A percentile compares a stretch with the other conserved stretches of the same genome.
Evolutionary conservation across 2,329 filamentous ascomycete genomes (phyloP).

Genomic region (Sclerotinia subarctica): DNA sequence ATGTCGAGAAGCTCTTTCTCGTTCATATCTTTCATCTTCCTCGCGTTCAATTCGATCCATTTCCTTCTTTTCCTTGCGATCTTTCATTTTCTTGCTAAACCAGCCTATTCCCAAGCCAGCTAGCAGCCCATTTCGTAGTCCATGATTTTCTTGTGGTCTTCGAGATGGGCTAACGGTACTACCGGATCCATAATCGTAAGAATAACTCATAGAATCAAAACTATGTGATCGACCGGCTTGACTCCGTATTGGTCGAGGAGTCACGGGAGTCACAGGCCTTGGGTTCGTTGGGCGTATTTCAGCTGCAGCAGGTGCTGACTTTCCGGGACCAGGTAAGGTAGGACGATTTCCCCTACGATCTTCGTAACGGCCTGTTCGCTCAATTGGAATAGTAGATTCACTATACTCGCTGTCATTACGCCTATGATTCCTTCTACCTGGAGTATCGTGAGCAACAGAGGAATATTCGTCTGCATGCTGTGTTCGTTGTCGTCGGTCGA

Average conservation of each 20-base stretch:
- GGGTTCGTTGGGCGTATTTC: conserved; percentile 41
- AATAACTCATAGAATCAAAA: conserved; percentile 51
- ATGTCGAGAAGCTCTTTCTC: conserved; percentile 58
- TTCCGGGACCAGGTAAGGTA: conserved; percentile 47
- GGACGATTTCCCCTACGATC: conserved; percentile 38
- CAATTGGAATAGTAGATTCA: conserved; percentile 41
- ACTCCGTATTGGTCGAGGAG: conserved; percentile 43
- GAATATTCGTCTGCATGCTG: conserved; percentile 57
- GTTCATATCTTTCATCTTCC: conserved; percentile 45
- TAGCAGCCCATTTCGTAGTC: conserved; percentile 46
- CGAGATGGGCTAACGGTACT: conserved; percentile 55
- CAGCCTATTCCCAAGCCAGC: conserved; percentile 66
- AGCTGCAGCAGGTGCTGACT: conserved; percentile 45
- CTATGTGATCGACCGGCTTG: conserved; percentile 45
- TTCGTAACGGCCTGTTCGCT: conserved; percentile 30
- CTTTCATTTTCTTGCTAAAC: conserved; percentile 62
- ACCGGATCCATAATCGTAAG: conserved; percentile 48
- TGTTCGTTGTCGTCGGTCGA: conserved; percentile 50
- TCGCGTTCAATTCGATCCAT: conserved; percentile 43
- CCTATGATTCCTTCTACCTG: conserved; percentile 47
- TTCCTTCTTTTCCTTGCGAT: conserved; percentile 47
- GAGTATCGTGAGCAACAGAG: conserved; percentile 60
- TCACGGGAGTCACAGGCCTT: conserved; percentile 26
- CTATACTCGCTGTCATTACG: conserved; percentile 44
- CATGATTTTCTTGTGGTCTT: conserved; percentile 36